Evolutionary conservation across 2,329 filamentous ascomycete genomes (phyloP), one percentile per base, ranked within the genome.

Genomic region (Cercospora sojina): DNA sequence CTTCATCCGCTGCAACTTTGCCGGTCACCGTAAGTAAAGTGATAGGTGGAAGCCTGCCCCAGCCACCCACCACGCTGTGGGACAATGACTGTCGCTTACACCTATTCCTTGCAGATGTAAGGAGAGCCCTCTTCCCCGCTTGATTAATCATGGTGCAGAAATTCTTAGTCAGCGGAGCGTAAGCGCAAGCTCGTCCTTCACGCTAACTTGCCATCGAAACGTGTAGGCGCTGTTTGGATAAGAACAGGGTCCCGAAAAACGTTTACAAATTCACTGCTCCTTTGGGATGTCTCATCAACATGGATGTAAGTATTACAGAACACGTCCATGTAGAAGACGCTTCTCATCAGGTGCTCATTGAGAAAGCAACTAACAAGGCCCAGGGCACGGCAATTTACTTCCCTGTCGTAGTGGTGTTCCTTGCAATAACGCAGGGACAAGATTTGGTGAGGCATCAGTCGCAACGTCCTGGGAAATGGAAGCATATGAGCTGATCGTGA

Each of bases 341-440:
- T 35, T 35, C 32, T 13, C 32, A 10, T 35, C 12, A 4, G 10
- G 3, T 16, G 12, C 32, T 35, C 12, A 1, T 35, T 16, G 12
- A 16, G 5, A 27, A 27, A 27, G 12, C 3, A 35, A 12, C 20
- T 49, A 23, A 49, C 43, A 49, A 23, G 5, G 18, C 16, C 25
- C 43, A 49, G 47, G 83, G 80, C 23, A 85, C 84, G 2, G 83
- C 83, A 38, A 85, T 86, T 63, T 85, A 86, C 74, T 85, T 85
- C 69, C 84, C 84, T 3, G 79, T 83, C 9, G 82, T 82, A 58
- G 82, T 85, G 16, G 81, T 84, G 20, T 86, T 86, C 76, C 74
- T 86, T 29, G 83, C 84, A 43, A 76, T 79, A 13, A 86, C 84
- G 0, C 83, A 85, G 69, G 82, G 81, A 64, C 80, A 80, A 27